phyloP scores from a whole-genome alignment of 139 green algal genomes.

The Closterium sp. region DNA sequence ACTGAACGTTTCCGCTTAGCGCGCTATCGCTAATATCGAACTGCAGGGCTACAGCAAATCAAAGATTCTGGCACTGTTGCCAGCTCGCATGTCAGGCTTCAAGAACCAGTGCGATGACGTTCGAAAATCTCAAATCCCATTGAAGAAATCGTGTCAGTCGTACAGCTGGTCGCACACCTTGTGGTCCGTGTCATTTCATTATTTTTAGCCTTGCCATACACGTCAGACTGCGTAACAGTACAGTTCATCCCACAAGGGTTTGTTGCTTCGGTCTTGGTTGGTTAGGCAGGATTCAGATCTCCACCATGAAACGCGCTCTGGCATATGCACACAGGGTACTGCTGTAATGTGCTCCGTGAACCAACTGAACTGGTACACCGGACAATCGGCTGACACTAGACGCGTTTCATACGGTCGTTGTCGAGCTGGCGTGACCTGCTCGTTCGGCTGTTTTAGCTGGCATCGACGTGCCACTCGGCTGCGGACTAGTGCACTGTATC shows the following conservation, averaged over 20 bases:
- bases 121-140: neutral
- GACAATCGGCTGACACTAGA: neutral
- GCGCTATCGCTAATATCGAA: no score
- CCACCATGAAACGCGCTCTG: neutral
- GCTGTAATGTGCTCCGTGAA: neutral
- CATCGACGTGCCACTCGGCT: neutral
- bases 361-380: neutral
- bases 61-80: no score
- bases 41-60: no score
- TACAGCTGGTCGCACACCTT: neutral
- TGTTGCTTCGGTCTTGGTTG: neutral
- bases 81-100: no score
- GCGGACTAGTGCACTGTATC: neutral
- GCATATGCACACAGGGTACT: neutral
- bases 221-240: neutral
- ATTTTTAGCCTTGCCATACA: no score
- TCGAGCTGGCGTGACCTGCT: neutral
- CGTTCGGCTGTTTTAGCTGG: neutral
- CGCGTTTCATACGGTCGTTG: neutral
- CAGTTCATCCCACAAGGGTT: neutral
- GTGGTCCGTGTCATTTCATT: neutral
- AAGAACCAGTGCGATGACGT: no score
- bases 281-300: neutral
- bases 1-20: no score
- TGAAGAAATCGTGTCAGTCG: neutral